Conservation (phyloP, 371 early-diverging fungal genomes). For the Apophysomyces elegans region DNA sequence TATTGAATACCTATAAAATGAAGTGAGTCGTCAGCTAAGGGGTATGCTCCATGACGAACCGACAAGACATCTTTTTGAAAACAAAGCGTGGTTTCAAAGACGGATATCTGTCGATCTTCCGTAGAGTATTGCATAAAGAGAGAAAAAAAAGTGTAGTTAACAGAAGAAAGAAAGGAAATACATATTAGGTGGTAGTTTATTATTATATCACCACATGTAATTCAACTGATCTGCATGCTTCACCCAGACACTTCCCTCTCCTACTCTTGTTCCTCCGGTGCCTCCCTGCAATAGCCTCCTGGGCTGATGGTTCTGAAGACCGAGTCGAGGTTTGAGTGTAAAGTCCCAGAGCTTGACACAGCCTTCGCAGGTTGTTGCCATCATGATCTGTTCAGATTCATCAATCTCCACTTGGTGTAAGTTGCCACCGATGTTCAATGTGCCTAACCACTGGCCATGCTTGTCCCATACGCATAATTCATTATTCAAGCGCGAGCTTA, state of each 20-base stretch:
- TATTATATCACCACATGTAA: conserved; percentile 15
- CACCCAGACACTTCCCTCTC: conserved; percentile 16
- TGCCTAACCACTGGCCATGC: background rate
- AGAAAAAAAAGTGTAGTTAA: conserved; percentile 7
- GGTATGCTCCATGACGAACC: conserved; percentile 20
- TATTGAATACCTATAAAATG: conserved; percentile 54
- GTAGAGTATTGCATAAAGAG: conserved; percentile 21
- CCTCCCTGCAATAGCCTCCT: conserved; percentile 14
- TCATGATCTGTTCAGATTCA: conserved; percentile 11
- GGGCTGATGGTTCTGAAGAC: conserved; percentile 6
- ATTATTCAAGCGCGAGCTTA: conserved; percentile 11
- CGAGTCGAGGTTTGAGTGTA: conserved; percentile 11
- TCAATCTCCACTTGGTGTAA: conserved; percentile 12
- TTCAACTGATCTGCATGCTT: conserved; percentile 15
- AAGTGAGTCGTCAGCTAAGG: background rate
- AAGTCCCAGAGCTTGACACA: conserved; percentile 12
- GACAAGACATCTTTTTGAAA: conserved; percentile 40
- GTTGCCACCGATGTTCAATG: conserved; percentile 3
- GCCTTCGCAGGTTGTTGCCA: conserved; percentile 15
- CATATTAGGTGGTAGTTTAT: conserved; percentile 11
- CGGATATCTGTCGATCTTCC: conserved; percentile 29
- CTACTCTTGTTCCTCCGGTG: conserved; percentile 11
- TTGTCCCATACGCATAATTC: conserved; percentile 6
- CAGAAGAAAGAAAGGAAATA: conserved; percentile 8
- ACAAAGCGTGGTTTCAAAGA: conserved; percentile 46